These are phyloP conservation scores for Penicillium crustosum DNA, from an alignment of 2,329 filamentous ascomycete genomes.

Conservation along the genomic window DNA sequence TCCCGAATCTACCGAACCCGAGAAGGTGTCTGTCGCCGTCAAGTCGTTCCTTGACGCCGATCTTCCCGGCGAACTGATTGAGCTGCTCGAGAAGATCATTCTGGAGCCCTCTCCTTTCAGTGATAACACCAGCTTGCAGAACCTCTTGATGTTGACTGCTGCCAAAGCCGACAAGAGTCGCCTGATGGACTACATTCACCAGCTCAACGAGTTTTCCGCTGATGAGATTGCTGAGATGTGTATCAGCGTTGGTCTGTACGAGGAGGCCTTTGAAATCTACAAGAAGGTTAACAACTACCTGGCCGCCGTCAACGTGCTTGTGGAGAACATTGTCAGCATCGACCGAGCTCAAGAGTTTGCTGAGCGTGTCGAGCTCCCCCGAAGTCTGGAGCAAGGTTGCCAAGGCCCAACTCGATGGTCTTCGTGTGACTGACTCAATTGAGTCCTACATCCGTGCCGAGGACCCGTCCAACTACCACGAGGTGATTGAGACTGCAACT, in stretches of 20 bases:
- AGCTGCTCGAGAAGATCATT: conserved; percentile 98
- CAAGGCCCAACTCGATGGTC: conserved; percentile 94
- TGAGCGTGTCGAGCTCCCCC: conserved; percentile 86
- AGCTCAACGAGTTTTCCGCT: conserved; percentile 82
- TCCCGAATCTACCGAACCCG: conserved; percentile 85
- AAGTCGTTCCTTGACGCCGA: conserved; percentile 90
- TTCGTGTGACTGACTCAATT: conserved; percentile 87
- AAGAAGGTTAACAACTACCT: conserved; percentile 94
- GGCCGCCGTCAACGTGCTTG: conserved; percentile 84
- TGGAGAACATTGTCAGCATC: conserved; percentile 96
- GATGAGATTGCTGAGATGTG: conserved; percentile 91
- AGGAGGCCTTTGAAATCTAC: conserved; percentile 97
- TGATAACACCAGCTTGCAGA: conserved; percentile 95
- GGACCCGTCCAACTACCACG: conserved; percentile 87
- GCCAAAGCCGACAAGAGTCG: conserved; percentile 94
- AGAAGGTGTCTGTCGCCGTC: conserved; percentile 92
- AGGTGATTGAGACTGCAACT: conserved; percentile 94
- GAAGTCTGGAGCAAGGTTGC: conserved; percentile 98
- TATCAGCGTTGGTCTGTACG: conserved; percentile 90
- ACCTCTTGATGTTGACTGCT: conserved; percentile 92
- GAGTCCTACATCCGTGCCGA: conserved; percentile 96
- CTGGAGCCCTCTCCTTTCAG: conserved; percentile 99
- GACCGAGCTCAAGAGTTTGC: conserved; percentile 95
- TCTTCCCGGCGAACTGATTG: conserved; percentile 89
- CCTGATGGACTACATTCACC: conserved; percentile 94